Evolutionary conservation across 441 rosid species (phyloP).

Genomic region (Croton laevigatus): DNA sequence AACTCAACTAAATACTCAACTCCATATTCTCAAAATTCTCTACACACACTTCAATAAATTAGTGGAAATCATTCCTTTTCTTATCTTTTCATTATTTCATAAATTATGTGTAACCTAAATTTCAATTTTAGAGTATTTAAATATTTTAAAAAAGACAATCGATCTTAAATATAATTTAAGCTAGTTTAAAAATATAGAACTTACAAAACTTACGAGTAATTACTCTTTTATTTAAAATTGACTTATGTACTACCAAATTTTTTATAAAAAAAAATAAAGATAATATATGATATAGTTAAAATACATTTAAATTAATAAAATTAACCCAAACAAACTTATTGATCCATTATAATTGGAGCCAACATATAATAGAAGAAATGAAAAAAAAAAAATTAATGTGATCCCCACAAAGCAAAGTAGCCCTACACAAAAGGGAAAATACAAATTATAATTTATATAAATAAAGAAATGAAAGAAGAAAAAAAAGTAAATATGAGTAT

Average conservation of each 20-base stretch:
- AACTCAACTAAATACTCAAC: no score
- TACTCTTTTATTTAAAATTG: no score
- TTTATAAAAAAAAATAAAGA: no score
- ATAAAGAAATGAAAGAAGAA: background rate
- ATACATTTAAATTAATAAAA: no score
- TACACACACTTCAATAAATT: background rate
- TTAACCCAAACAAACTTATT: no score
- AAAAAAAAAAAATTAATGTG: no score
- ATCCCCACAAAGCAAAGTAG: conserved; percentile 1
- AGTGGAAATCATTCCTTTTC: background rate
- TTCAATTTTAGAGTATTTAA: conserved; percentile 23
- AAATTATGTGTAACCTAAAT: background rate
- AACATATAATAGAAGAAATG: no score
- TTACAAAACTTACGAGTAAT: no score
- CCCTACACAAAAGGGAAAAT: background rate
- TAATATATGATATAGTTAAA: no score
- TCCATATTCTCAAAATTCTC: background rate
- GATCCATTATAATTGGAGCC: no score
- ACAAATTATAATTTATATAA: background rate
- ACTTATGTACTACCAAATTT: no score
- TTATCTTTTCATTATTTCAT: conserved; percentile 4
- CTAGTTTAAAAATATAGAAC: background rate
- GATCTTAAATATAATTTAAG: conserved; percentile 15
- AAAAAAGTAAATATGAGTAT: background rate
- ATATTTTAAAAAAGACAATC: conserved; percentile 43